Evolutionary conservation across 108 stramenopile species (phyloP).

Genomic region (Pseudonitzschia multiseries): DNA sequence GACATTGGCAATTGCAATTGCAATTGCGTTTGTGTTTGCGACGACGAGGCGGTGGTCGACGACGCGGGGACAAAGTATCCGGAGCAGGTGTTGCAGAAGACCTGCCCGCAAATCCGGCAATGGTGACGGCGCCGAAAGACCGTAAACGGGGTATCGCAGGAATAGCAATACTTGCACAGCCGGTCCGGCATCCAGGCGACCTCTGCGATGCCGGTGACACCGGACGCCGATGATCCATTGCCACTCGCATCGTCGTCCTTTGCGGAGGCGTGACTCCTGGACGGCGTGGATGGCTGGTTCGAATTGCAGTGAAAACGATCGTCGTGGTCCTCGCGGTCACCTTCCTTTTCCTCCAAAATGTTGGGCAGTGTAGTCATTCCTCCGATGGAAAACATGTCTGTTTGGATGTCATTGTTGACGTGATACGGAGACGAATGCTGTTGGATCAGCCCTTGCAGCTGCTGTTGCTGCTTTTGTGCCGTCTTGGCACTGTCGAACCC

Average conservation of each 20-base stretch:
- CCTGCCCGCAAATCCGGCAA: conserved; percentile 97
- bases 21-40: no score
- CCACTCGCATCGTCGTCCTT: background rate
- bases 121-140: conserved; percentile 94
- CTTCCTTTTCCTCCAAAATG: conserved; percentile 9
- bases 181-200: conserved; percentile 90
- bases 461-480: background rate
- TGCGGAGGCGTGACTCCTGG: background rate
- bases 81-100: conserved; percentile 94
- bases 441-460: background rate
- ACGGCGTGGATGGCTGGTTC: background rate
- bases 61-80: conserved; percentile 74
- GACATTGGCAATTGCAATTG: background rate
- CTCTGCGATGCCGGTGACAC: conserved; percentile 1
- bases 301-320: background rate
- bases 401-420: background rate
- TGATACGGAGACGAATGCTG: background rate
- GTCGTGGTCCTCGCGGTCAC: background rate
- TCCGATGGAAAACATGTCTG: background rate
- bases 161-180: conserved; percentile 91
- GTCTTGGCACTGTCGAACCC: background rate
- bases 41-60: background rate
- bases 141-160: conserved; percentile 92
- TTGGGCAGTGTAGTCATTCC: background rate
- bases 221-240: background rate